These are phyloP conservation scores for Nyssa sinensis DNA, from an alignment of 148 eudicot genomes.

Conservation along the genomic window DNA sequence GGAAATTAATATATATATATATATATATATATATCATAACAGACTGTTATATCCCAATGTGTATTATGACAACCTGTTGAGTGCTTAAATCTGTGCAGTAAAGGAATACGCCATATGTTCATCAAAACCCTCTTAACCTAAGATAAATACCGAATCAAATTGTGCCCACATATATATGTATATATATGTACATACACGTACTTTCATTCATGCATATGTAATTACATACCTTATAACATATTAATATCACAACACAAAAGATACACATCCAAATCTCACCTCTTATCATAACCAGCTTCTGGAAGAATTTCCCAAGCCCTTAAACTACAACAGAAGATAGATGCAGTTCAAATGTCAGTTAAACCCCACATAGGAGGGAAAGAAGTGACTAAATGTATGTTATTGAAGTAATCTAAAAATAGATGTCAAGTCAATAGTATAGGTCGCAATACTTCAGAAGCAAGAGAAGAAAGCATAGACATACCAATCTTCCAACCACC, in stretches of 20 bases:
- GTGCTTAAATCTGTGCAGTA: background rate
- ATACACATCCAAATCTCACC: slow-evolving; percentile 40
- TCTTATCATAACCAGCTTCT: slow-evolving; percentile 64
- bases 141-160: background rate
- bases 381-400: background rate
- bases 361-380: background rate
- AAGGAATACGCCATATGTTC: background rate
- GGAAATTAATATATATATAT: background rate
- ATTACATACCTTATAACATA: background rate
- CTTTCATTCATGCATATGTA: background rate
- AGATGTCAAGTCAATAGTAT: background rate
- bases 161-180: background rate
- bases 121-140: background rate
- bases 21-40: no score
- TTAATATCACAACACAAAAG: background rate
- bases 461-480: slow-evolving; percentile 9
- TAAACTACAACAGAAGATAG: slow-evolving; percentile 50
- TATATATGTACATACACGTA: background rate
- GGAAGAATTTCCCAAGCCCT: slow-evolving; percentile 82
- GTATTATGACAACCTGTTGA: background rate
- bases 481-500: slow-evolving; percentile 93
- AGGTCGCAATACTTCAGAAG: background rate
- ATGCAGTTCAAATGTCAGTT: background rate
- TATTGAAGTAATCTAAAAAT: slow-evolving; percentile 2
- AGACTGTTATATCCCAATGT: background rate